Base-by-base conservation (phyloP, 2,329 filamentous ascomycete species). In the Venturia oleaginea region DNA sequence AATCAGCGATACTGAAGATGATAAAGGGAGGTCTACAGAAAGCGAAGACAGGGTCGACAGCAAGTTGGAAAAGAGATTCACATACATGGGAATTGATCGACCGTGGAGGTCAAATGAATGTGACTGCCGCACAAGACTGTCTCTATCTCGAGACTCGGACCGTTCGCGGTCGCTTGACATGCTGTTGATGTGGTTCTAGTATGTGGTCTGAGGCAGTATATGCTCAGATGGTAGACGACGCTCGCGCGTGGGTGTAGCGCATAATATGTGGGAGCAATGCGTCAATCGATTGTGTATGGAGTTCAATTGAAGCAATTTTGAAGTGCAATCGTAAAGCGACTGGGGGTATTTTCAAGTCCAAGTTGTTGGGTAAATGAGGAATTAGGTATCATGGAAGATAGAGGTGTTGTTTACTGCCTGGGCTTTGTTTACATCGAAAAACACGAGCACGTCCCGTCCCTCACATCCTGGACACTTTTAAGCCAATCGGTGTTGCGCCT, bases 81-180 rank as follows among this genome's bases (percentile, higher is more conserved):
- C 62, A 54, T 63, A 63, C 62, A 63, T 63, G 46, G 62, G 62
- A n/a, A 63, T 48, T 27, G 34, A 38, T 22, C 42, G 34, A 57
- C 62, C 40, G 27, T 51, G 40, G n/a, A 8, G 34, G 51, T 63
- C 62, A 57, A 63, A 57, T 17, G 48, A 63, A 55, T 63, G 62
- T 48, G 40, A 42, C 22, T 63, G 62, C 6, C 51, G 27, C 62
- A 55, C 51, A 30, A 63, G 62, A 40, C 30, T 19, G 34, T 51
- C 62, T 63, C 59, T 40, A 19, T 63, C 62, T 5, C 48, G 62
- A 38, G 42, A 46, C 51, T 32, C 60, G 1, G 60, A 62, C 60
- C 62, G 43, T 37, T 46, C 62, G 27, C 62, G 37, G 42, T 62
- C 61, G 34, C 27, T 43, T 7, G 61, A 62, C 61, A 62, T 62